Evolutionary conservation across 257 asterid genomes (phyloP), one percentile per base, ranked within the genome.

Genomic region (Gynochthodes officinalis): DNA sequence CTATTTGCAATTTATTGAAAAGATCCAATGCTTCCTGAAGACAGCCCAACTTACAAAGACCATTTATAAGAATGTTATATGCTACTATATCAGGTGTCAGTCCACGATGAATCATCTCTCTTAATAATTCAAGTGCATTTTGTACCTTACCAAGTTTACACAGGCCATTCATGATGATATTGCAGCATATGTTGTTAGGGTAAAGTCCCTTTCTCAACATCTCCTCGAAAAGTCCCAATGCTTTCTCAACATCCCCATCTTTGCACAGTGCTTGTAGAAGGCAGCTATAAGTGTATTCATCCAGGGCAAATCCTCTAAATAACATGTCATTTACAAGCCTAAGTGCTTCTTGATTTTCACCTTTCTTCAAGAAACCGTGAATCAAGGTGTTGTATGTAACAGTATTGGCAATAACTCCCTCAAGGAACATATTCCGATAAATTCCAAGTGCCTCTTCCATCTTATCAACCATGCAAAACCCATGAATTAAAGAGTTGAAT

Each of bases 371-470:
- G 72, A 85, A 86, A 61, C 89, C 89, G 68, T 82, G 95, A 81
- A 93, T 93, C 81, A 90, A 74, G 0, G 92, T 93, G 80, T 93
- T 93, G 81, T 87, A 93, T 32, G 96, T 93, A 11, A 93, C 86
- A 9, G 87, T 85, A 79, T 90, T 90, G 40, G 96, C 96, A 83
- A 93, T 90, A 25, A 86, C 89, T 68, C 98, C 97, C 52, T 88
- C 93, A 73, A 77, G 80, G 78, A 84, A 90, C 93, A 93, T 90
- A 76, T 90, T 88, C 39, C 81, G 82, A 64, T 87, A 93, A 76
- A 88, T 72, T 64, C 81, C 46, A 43, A 89, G 69, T 23, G 97
- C 98, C 61, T 90, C 96, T 66, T 86, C 85, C 90, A 90, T 81
- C 81, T 64, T 81, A 70, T 78, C 90, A 19, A 78, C 64, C 77